phyloP scores from a whole-genome alignment of 495 filamentous ascomycete genomes.

The Thozetella sp. region DNA sequence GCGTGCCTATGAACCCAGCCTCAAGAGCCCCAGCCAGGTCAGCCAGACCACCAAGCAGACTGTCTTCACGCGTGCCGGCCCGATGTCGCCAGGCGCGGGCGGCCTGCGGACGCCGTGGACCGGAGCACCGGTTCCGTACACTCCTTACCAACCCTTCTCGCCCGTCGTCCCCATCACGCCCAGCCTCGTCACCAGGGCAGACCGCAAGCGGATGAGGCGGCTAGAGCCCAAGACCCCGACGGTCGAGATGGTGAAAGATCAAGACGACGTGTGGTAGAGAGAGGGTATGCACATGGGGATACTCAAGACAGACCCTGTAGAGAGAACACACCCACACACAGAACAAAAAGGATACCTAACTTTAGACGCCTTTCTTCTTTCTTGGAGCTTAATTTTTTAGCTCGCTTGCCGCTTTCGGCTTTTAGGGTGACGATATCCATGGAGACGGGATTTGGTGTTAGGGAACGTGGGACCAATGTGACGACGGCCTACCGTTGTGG shows the following conservation, averaged over 20 bases:
- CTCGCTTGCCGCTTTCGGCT: too few relatives aligned
- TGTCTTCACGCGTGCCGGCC: constrained; percentile 66
- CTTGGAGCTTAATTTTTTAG: too few relatives aligned
- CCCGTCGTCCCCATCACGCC: constrained; percentile 89
- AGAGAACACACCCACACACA: too few relatives aligned
- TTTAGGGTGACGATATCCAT: too few relatives aligned
- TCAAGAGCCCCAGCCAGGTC: constrained; percentile 42
- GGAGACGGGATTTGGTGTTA: too few relatives aligned
- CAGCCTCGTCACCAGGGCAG: constrained; percentile 71
- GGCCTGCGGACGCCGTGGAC: constrained; percentile 67
- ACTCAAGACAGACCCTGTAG: neutral
- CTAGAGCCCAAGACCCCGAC: constrained; percentile 58
- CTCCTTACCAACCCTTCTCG: constrained; percentile 89
- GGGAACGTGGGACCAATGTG: too few relatives aligned
- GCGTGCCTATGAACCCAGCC: constrained; percentile 60
- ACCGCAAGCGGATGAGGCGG: constrained; percentile 69
- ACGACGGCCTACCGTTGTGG: too few relatives aligned
- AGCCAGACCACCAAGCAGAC: constrained; percentile 71
- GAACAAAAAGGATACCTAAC: too few relatives aligned
- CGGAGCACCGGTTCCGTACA: constrained; percentile 78
- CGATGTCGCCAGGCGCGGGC: constrained; percentile 38
- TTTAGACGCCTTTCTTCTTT: too few relatives aligned
- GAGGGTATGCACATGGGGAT: neutral
- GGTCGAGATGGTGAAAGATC: constrained; percentile 51
- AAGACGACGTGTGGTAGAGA: constrained; percentile 55